Conservation (phyloP, 1,139 yeast genomes). For the Hyphopichia burtonii region DNA sequence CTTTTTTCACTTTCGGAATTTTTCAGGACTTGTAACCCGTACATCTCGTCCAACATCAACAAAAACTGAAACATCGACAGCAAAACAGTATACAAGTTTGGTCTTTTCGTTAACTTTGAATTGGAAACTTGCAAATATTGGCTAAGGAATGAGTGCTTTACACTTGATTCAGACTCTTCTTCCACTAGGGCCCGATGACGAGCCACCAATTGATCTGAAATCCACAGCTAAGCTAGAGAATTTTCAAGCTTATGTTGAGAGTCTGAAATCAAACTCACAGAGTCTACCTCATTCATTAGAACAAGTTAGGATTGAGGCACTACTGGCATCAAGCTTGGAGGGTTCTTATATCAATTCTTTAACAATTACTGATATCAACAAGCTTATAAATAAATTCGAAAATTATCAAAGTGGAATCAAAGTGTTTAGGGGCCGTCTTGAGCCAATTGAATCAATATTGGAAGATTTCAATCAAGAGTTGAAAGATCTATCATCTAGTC, state of each 20-base stretch:
- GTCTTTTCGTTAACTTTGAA: too few relatives aligned
- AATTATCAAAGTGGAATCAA: conserved; percentile 35
- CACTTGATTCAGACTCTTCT: conserved; percentile 4
- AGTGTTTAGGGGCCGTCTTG: conserved; percentile 33
- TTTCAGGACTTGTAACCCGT: background rate
- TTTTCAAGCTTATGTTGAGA: conserved; percentile 6
- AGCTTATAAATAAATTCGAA: conserved; percentile 25
- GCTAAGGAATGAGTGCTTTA: conserved; percentile 4
- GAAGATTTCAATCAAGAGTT: conserved; percentile 57
- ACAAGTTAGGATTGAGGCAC: conserved; percentile 13
- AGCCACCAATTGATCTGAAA: background rate
- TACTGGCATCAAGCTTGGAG: background rate
- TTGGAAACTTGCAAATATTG: too few relatives aligned
- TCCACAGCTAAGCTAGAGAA: conserved; percentile 5
- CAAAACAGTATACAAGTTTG: background rate
- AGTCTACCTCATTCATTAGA: conserved; percentile 11
- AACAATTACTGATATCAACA: conserved; percentile 9
- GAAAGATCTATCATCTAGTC: conserved; percentile 56
- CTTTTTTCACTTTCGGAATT: background rate
- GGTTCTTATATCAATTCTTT: conserved; percentile 5
- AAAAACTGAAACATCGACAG: background rate
- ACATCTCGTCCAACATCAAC: too few relatives aligned
- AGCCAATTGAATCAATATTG: conserved; percentile 42
- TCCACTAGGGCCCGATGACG: conserved; percentile 4
- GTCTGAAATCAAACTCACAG: background rate